Conservation (phyloP, 225 moss, liverwort and hornwort genomes). For the Sphagnum contortum region DNA sequence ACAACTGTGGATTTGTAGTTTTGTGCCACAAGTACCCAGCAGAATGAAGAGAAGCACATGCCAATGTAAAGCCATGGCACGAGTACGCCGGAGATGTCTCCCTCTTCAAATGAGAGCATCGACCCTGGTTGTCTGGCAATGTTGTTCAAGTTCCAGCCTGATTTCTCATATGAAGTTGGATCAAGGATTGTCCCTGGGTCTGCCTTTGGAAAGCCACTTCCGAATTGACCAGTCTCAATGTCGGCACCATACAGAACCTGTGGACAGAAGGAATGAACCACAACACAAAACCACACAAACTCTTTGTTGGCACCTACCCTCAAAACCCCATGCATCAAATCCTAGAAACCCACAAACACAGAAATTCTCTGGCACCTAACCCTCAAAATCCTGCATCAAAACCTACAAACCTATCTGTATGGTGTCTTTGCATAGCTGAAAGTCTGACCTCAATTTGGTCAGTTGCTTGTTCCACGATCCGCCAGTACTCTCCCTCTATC, state of each 20-base stretch:
- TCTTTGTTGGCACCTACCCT: no score
- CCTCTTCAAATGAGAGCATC: constrained; percentile 88
- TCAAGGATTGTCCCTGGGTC: constrained; percentile 30
- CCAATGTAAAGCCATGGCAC: constrained; percentile 94
- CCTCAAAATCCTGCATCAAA: no score
- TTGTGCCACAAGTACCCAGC: constrained; percentile 54
- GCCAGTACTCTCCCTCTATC: constrained; percentile 98
- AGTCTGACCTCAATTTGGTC: constrained; percentile 78
- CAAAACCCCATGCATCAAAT: no score
- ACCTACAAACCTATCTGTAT: no score
- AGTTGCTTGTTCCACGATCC: constrained; percentile 87
- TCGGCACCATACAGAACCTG: constrained; percentile 98
- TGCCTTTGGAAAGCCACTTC: constrained; percentile 83
- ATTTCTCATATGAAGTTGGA: constrained; percentile 54
- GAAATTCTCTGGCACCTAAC: no score
- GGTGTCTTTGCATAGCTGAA: no score
- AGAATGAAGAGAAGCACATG: constrained; percentile 98
- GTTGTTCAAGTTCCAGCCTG: constrained; percentile 92
- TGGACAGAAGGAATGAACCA: not conserved
- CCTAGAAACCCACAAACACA: no score
- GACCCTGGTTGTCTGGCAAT: constrained; percentile 88
- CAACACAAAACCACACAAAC: no score
- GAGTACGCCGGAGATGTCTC: constrained; percentile 92
- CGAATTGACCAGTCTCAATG: constrained; percentile 83
- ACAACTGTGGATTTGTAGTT: not conserved